Evolutionary conservation across 257 asterid genomes (phyloP).

Genomic region (Cinchona pubescens): DNA sequence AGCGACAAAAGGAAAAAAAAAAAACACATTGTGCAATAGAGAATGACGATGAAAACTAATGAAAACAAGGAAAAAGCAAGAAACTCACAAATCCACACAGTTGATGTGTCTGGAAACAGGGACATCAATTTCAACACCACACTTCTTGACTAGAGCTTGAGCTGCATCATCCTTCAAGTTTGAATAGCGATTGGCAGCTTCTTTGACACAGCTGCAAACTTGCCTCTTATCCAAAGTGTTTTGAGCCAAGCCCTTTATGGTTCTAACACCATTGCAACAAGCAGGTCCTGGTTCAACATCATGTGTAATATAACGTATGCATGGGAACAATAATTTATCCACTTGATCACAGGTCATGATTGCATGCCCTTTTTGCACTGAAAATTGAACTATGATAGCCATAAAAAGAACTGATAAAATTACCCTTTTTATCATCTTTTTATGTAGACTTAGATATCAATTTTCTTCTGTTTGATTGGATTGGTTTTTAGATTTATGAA

Average conservation of each 20-base stretch:
- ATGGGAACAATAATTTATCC: constrained; percentile 27
- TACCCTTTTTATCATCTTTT: constrained; percentile 21
- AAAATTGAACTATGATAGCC: constrained; percentile 17
- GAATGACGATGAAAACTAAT: too few species aligned
- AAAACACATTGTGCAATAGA: too few species aligned
- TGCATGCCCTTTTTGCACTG: constrained; percentile 27
- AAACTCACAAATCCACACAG: constrained; percentile 29
- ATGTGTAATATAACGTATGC: constrained; percentile 35
- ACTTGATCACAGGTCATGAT: constrained; percentile 36
- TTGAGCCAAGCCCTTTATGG: constrained; percentile 27
- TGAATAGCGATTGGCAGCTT: constrained; percentile 24
- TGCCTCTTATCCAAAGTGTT: constrained; percentile 28
- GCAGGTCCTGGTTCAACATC: constrained; percentile 20
- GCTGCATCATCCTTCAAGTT: constrained; percentile 40
- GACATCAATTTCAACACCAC: constrained; percentile 33
- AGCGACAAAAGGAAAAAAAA: too few species aligned
- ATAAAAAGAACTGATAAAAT: constrained; percentile 19
- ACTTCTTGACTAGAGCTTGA: constrained; percentile 27
- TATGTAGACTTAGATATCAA: too few species aligned
- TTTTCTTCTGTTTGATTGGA: background rate
- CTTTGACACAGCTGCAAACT: constrained; percentile 36
- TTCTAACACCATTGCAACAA: constrained; percentile 29
- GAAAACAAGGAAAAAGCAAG: background rate
- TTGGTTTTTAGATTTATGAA: background rate
- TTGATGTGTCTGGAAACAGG: constrained; percentile 40